These are phyloP conservation scores for Penicillium roqueforti DNA, from an alignment of 495 filamentous ascomycete genomes.

Conservation along the genomic window DNA sequence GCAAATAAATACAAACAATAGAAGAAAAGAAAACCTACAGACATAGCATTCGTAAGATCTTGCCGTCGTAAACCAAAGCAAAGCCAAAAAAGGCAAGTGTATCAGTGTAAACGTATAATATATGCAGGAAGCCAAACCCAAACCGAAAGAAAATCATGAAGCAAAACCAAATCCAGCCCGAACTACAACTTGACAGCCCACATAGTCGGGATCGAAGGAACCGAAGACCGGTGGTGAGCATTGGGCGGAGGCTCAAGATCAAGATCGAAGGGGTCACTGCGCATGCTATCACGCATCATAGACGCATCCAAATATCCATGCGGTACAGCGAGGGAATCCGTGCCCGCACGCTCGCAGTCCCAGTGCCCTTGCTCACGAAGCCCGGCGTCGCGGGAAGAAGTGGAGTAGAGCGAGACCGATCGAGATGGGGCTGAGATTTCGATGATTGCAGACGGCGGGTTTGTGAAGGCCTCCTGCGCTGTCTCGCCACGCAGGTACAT, in stretches of 20 bases:
- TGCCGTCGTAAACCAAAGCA: not conserved
- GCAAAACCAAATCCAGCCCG: not conserved
- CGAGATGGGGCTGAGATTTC: conserved; percentile 13
- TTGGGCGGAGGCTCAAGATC: conserved; percentile 53
- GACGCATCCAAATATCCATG: conserved; percentile 2
- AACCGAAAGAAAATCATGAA: not conserved
- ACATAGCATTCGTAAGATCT: not conserved
- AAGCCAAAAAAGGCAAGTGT: not conserved
- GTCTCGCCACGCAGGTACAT: conserved; percentile 6
- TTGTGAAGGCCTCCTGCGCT: conserved; percentile 9
- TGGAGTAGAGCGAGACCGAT: conserved; percentile 22
- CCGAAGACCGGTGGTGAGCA: conserved; percentile 12
- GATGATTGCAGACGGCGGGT: conserved; percentile 7
- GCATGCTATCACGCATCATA: conserved; percentile 28
- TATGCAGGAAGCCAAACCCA: not conserved
- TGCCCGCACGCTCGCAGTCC: not conserved
- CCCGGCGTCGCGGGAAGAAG: conserved; percentile 8
- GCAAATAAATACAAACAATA: not conserved
- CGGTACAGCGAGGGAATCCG: not conserved
- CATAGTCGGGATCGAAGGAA: conserved; percentile 4
- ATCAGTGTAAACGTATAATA: not conserved
- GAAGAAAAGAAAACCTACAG: not conserved
- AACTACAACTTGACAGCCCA: conserved; percentile 8
- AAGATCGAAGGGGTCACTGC: conserved; percentile 67
- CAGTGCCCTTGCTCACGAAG: not conserved